phyloP scores from a whole-genome alignment of 371 early-diverging fungal species.

The Mucor irregularis region DNA sequence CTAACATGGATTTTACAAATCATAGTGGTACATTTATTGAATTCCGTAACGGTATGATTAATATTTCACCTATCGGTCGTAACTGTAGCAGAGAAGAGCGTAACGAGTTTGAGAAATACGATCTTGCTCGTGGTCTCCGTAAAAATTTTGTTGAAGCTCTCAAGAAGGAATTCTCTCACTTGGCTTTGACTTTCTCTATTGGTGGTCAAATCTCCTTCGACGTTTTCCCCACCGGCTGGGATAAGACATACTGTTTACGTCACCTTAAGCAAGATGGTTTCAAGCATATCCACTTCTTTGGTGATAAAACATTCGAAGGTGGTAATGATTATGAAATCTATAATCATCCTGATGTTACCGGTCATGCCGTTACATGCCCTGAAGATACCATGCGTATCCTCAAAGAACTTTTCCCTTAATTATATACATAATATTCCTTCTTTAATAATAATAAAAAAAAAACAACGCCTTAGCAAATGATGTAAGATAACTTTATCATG shows the following conservation, averaged over 20 bases:
- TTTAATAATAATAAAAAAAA: neutral
- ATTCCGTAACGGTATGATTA: conserved; percentile 99
- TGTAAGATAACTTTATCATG: neutral
- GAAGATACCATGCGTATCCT: conserved; percentile 90
- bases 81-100: conserved; percentile 96
- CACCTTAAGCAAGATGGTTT: conserved; percentile 92
- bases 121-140: conserved; percentile 83
- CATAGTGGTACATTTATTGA: conserved; percentile 98
- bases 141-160: conserved; percentile 87
- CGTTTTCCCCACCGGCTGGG: conserved; percentile 99
- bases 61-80: conserved; percentile 98
- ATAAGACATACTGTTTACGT: conserved; percentile 98
- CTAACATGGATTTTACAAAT: conserved; percentile 5
- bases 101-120: conserved; percentile 92
- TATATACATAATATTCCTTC: neutral
- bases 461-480: neutral
- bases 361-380: conserved; percentile 90
- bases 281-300: conserved; percentile 97
- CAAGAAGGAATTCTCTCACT: conserved; percentile 86
- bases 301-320: conserved; percentile 98
- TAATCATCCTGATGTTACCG: conserved; percentile 78
- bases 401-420: conserved; percentile 75
- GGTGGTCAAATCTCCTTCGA: conserved; percentile 99
- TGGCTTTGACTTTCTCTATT: conserved; percentile 94
- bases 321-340: conserved; percentile 99